Evolutionary conservation across 2,329 filamentous ascomycete species (phyloP), one percentile per base, ranked within the genome.

Genomic region (Hymenoscyphus occultus): DNA sequence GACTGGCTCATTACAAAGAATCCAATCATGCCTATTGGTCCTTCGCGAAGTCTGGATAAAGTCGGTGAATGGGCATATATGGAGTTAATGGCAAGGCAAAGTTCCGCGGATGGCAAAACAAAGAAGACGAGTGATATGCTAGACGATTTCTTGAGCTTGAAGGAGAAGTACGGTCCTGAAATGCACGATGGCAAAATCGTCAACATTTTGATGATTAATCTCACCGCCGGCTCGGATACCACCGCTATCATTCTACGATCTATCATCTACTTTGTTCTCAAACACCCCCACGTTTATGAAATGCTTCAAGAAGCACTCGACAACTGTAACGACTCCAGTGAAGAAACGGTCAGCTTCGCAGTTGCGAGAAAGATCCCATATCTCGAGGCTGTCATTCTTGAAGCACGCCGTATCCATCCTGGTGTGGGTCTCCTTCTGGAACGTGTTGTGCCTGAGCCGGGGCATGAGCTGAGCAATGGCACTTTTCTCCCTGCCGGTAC

Each of bases 351-450:
- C 0, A 64, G 66, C 5, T 75, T 72, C 61, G 57, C 54, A 1
- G 59, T 65, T 16, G 69, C 74, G 42, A 76, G 68, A 32, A 72
- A 70, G 32, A 74, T 78, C 7, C 76, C 74, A n/a, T 82, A 84
- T 70, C 78, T 86, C 9, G 77, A 81, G 54, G 83, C 83, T 3
- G 79, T 83, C 5, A 77, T 86, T 35, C 79, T 79, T 83, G 6
- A 77, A 86, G 39, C 79, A 78, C 16, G 84, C 7, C 45, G 45
- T 10, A 10, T 51, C 5, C 80, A 83, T 60, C 78, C 83, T 0
- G 79, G 81, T 0, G 78, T 79, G 0, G 82, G 81, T 3, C 72
- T 84, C 12, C 79, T 82, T 2, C 72, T 85, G n/a, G 80, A 80
- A 71, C 77, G 83, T 4, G 75, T 79, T 0, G 82, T 84, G 0